Evolutionary conservation across 352 stramenopile genomes (phyloP), one percentile per base, ranked within the genome.

Genomic region (Aphanomyces stellatus): DNA sequence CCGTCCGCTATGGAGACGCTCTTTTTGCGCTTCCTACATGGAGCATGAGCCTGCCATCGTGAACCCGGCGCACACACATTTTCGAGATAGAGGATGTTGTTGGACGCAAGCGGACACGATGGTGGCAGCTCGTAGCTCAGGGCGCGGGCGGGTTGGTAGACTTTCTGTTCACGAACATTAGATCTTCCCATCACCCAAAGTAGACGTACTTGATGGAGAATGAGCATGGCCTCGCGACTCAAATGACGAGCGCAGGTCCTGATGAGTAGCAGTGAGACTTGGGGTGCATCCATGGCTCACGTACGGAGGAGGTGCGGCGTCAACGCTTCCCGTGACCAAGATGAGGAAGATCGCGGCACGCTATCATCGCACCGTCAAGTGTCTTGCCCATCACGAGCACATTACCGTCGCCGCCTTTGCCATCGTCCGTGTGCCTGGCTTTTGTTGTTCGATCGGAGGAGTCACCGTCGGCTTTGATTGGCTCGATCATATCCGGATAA

Each of bases 181-280:
- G 34, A 8, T 57, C 41, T 33, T 1, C 17, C 4, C 7, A 46
- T 4, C 28, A 24, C n/a, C 28, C 41, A n/a, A 22, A 25, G 22
- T 41, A 34, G 30, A 30, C 5, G 2, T 57, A 67, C 60, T 1
- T 59, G 27, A 10, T 67, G 37, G 31, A 67, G 31, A 40, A 67
- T 35, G 1, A 57, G 49, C 60, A 67, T 67, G 46, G 60, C 60
- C 28, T 67, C 60, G n/a, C 60, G 60, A 31, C 60, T 67, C n/a
- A 67, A 31, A 37, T 67, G 37, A 3, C 60, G 30, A 3, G 60
- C 57, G 42, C 60, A 67, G 35, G 19, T 19, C 55, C 55, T 63
- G 49, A 1, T n/a, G n/a, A n/a, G n/a, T n/a, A n/a, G n/a, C 42
- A 51, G 25, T 51, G 42, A 51, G 42, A 51, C 7, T 51, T 8